Evolutionary conservation across 768 basidiomycete genomes (phyloP), one percentile per base, ranked within the genome.

Genomic region (Hysterangium stoloniferum): DNA sequence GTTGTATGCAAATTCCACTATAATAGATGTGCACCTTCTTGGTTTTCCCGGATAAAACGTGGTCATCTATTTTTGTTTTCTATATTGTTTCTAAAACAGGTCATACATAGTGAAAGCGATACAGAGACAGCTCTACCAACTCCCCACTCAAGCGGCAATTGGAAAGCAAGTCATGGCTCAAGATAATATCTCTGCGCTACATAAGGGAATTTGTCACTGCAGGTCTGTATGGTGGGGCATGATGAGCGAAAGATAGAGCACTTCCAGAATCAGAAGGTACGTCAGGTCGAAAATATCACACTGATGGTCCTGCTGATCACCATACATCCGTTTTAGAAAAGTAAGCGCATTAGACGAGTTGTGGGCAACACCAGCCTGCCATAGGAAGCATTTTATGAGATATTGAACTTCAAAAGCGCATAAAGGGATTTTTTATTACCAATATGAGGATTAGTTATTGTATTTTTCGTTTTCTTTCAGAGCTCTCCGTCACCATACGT

Each of bases 121-220:
- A 28, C 93, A 94, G 25, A 73, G 86, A 41, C 94, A 97, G 63
- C 66, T 92, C 43, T 98, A 94, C 61, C 93, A 97, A 66, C 83
- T 97, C 9, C 86, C 94, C 2, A 96, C 98, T 46, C 96, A 98
- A 62, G 96, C 96, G 31, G 84, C 82, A 1, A 74, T 96, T n/a
- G 94, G 94, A 12, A 80, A 77, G 57, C 89, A 83, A 54, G 76
- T 97, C 49, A 79, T 98, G 42, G 90, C 95, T 3, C 78, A 95
- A 25, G 92, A 96, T 64, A 94, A 84, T 13, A 66, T 95, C 37
- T 86, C 82, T 40, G 90, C 92, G 2, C 66, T 89, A 59, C 80
- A 89, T n/a, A n/a, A n/a, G n/a, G 28, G 86, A 89, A 22, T 88
- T 98, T 57, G 95, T 98, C 15, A 96, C 93, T 0, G 93, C 91